Base-by-base conservation (phyloP, 306 rosid species). In the Begonia fuchsioides region DNA sequence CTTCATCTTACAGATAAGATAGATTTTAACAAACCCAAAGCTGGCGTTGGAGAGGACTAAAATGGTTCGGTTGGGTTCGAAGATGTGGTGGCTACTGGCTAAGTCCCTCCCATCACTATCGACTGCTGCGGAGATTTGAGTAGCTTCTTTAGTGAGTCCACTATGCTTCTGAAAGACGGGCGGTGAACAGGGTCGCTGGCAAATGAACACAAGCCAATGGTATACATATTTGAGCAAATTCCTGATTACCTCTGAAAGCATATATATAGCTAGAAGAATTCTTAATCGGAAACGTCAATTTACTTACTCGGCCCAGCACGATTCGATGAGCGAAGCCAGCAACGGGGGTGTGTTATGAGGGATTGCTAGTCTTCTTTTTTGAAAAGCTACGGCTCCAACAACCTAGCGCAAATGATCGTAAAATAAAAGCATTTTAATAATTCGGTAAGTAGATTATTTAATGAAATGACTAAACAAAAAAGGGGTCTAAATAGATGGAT, bases 311-410 rank as follows among this genome's bases (percentile, higher is more conserved):
- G 78, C 94, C 98, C 98, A 90, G 77, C 98, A 90, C 58, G 95
- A 70, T 67, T 81, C 98, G 68, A 85, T 82, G 51, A 90, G 94
- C 45, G 95, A 77, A 67, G 77, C 64, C 74, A 90, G 43, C 54
- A 62, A 47, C 4, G 98, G 81, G 41, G 95, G 78, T 41, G 87
- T 68, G 55, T 66, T 79, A 0, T 73, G 57, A 45, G 98, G 98
- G 58, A 90, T 71, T 32, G 65, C 40, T 43, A 79, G 98, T 72
- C 68, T 81, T 70, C 98, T 68, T 48, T 85, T 90, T 67, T 90
- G 98, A 72, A 90, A 90, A 61, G 95, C 98, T 45, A 90, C 94
- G 26, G 95, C 95, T 58, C 98, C 98, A 65, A 90, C 94, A 43
- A 90, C 95, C 98, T 49, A 13, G 54, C 56, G 64, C n/a, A 26